Percentiles rank a stretch among this genome's conserved stretches.
Evolutionary conservation across 2,329 filamentous ascomycete species (phyloP).

Genomic region (Nectriaceae sp.): DNA sequence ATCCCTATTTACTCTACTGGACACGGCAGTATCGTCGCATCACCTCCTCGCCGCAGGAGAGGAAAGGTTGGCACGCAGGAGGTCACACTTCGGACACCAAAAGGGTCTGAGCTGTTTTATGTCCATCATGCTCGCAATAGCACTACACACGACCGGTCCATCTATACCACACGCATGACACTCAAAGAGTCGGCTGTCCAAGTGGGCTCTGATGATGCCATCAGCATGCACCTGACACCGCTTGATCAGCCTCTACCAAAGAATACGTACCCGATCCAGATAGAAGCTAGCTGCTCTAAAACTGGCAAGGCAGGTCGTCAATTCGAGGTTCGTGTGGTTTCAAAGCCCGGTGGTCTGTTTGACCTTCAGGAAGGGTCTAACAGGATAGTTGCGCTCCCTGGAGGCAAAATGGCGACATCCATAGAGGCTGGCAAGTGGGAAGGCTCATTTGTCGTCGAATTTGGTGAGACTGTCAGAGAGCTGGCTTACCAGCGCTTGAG

Average conservation of each 20-base stretch:
- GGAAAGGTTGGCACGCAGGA: conserved; percentile 32
- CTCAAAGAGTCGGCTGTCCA: conserved; percentile 23
- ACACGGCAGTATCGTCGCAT: too few species aligned
- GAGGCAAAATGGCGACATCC: too few species aligned
- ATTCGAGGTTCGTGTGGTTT: too few species aligned
- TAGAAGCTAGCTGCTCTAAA: conserved; percentile 17
- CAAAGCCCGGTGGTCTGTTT: too few species aligned
- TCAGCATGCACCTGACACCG: conserved; percentile 33
- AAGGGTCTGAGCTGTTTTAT: conserved; percentile 36
- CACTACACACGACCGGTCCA: conserved; percentile 27
- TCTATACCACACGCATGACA: conserved; percentile 36
- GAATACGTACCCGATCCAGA: conserved; percentile 31
- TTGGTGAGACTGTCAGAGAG: too few species aligned
- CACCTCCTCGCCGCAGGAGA: too few species aligned
- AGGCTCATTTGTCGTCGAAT: too few species aligned
- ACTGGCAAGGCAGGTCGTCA: not conserved
- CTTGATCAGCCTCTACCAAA: conserved; percentile 33
- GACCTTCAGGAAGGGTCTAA: too few species aligned
- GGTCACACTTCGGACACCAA: conserved; percentile 30
- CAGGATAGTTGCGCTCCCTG: too few species aligned
- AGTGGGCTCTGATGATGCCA: conserved; percentile 29
- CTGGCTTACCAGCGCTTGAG: too few species aligned
- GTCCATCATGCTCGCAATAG: conserved; percentile 36
- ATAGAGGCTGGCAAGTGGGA: too few species aligned
- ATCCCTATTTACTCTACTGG: too few species aligned